Evolutionary conservation across 179 eudicot species (phyloP).

Genomic region (Kewa caespitosa): DNA sequence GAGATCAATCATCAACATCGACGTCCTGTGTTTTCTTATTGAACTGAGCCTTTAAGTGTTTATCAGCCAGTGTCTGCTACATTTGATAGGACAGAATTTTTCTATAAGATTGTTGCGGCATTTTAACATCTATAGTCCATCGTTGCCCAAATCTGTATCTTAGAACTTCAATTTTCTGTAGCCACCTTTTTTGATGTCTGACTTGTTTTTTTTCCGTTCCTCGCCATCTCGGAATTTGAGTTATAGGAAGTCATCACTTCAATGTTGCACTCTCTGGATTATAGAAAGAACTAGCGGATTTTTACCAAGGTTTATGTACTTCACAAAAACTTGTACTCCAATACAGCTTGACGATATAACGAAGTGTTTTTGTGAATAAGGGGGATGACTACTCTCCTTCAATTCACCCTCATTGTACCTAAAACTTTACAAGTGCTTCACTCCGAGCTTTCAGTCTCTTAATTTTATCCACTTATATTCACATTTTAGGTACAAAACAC

Average conservation of each 20-base stretch:
- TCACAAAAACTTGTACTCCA: not conserved
- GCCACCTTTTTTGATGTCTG: not conserved
- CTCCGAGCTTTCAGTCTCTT: no score
- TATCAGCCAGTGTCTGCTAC: not conserved
- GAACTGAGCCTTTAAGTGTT: not conserved
- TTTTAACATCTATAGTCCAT: not conserved
- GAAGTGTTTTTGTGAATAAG: no score
- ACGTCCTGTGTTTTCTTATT: not conserved
- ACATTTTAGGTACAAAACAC: no score
- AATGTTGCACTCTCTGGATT: not conserved
- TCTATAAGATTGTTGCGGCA: constrained; percentile 6
- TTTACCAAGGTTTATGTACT: no score
- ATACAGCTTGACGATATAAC: not conserved
- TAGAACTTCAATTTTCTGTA: not conserved
- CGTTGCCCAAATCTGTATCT: constrained; percentile 7
- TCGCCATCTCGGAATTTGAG: not conserved
- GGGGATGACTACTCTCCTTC: no score
- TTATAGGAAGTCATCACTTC: not conserved
- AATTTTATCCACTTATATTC: no score
- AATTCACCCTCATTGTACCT: no score
- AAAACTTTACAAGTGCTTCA: no score
- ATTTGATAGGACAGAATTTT: not conserved
- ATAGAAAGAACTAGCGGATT: no score
- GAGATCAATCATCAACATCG: not conserved
- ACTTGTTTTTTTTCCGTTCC: not conserved